Percentiles rank a stretch among this genome's conserved stretches.
phyloP scores from a whole-genome alignment of 108 stramenopile genomes.

The Cyclotella atomus region DNA sequence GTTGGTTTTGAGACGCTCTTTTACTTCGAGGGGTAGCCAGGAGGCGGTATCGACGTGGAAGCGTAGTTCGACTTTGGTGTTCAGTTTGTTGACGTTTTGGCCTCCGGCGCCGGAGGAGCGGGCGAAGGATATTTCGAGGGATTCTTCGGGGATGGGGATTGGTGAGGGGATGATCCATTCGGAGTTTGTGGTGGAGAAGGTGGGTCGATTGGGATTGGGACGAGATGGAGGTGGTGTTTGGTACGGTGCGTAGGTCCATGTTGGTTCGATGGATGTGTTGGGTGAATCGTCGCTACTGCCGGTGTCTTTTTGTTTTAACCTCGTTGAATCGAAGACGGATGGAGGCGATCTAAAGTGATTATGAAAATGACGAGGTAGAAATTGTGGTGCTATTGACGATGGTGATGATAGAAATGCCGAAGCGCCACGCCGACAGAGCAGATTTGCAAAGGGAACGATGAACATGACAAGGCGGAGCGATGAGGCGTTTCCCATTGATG shows the following conservation, averaged over 20 bases:
- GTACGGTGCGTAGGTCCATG: constrained; percentile 60
- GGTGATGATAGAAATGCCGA: background rate
- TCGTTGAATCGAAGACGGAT: background rate
- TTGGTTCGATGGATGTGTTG: constrained; percentile 41
- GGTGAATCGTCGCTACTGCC: background rate
- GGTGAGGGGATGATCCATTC: constrained; percentile 70
- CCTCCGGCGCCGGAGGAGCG: constrained; percentile 87
- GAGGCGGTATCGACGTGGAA: constrained; percentile 68
- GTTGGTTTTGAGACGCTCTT: constrained; percentile 67
- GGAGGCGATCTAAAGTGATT: background rate
- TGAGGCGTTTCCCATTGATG: background rate
- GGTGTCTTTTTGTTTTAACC: constrained; percentile 5
- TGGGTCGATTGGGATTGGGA: constrained; percentile 24
- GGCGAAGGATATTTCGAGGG: constrained; percentile 36
- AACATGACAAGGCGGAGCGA: background rate
- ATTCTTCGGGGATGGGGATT: constrained; percentile 72
- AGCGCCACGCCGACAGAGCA: background rate
- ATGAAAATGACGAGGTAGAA: background rate
- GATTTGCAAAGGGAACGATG: background rate
- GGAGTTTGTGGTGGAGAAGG: constrained; percentile 37
- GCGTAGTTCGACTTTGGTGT: constrained; percentile 90
- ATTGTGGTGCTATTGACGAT: background rate
- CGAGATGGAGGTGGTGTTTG: constrained; percentile 22
- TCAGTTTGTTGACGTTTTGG: constrained; percentile 96
- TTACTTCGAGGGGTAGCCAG: constrained; percentile 88